phyloP scores from a whole-genome alignment of 805 yeast species.

The Spathaspora boniae region DNA sequence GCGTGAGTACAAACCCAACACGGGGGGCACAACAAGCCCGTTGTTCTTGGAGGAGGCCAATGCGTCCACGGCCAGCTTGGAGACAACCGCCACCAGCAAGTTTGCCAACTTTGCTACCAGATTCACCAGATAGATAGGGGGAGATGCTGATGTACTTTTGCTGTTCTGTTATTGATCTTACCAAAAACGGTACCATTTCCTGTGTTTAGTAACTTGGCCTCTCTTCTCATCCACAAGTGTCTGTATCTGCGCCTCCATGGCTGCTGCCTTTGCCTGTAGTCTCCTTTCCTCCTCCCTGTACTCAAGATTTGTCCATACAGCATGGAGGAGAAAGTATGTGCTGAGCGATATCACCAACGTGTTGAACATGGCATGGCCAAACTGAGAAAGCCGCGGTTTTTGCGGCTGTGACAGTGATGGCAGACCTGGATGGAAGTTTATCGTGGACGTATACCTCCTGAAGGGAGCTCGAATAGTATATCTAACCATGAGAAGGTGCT shows the following conservation, averaged over 20 bases:
- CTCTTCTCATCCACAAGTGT: slow-evolving; percentile 21
- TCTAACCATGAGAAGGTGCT: too few relatives aligned
- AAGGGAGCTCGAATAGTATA: too few relatives aligned
- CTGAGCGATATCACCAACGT: slow-evolving; percentile 38
- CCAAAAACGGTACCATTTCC: slow-evolving; percentile 12
- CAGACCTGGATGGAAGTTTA: slow-evolving; percentile 6
- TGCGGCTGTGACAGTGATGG: too few relatives aligned
- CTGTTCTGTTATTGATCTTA: slow-evolving; percentile 9
- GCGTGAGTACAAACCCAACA: slow-evolving; percentile 13
- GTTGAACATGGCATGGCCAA: slow-evolving; percentile 35
- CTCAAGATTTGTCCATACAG: slow-evolving; percentile 30
- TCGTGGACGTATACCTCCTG: too few relatives aligned
- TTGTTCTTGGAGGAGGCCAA: slow-evolving; percentile 5
- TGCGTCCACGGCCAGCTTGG: slow-evolving; percentile 13
- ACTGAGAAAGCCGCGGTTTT: slow-evolving; percentile 34
- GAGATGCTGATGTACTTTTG: too few relatives aligned
- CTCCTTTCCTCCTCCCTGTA: slow-evolving; percentile 20
- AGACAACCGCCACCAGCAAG: slow-evolving; percentile 24
- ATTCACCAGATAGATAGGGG: slow-evolving; percentile 12
- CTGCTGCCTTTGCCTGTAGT: slow-evolving; percentile 15
- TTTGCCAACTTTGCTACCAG: slow-evolving; percentile 32
- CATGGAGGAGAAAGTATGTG: slow-evolving; percentile 33
- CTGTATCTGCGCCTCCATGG: slow-evolving; percentile 25
- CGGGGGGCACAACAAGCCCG: slow-evolving; percentile 10
- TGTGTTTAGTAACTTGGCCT: not conserved